Conservation (phyloP, 495 filamentous ascomycete genomes). For the Pyrenula massariospora region DNA sequence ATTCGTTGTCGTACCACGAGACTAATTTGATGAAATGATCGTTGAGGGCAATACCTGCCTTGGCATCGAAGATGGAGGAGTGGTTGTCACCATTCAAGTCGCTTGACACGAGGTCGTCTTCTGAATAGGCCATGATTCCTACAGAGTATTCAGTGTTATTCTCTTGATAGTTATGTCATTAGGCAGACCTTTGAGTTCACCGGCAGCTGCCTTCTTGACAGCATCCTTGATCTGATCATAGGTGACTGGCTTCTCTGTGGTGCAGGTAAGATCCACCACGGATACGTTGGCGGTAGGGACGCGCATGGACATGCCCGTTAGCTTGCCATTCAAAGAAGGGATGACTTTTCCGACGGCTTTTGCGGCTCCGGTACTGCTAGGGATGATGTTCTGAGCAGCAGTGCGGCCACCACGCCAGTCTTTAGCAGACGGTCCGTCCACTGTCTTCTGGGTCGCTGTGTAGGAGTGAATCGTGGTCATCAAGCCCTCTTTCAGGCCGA, state of each 20-base stretch:
- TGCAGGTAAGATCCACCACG: conserved; percentile 93
- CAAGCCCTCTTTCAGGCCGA: conserved; percentile 91
- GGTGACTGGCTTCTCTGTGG: conserved; percentile 75
- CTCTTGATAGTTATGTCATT: background rate
- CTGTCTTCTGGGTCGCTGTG: conserved; percentile 99
- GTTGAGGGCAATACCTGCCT: conserved; percentile 98
- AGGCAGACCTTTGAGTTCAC: conserved; percentile 69
- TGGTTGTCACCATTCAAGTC: conserved; percentile 83
- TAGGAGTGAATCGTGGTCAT: conserved; percentile 99
- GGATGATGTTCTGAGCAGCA: conserved; percentile 99
- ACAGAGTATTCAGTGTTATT: conserved; percentile 19
- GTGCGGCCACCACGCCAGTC: conserved; percentile 99
- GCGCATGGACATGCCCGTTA: conserved; percentile 99
- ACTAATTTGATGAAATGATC: conserved; percentile 97
- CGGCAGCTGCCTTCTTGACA: conserved; percentile 81
- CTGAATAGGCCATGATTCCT: conserved; percentile 89
- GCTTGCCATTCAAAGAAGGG: conserved; percentile 93
- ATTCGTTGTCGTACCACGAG: conserved; percentile 95
- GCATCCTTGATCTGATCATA: conserved; percentile 92
- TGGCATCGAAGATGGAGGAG: conserved; percentile 98
- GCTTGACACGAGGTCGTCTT: conserved; percentile 91
- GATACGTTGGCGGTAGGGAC: conserved; percentile 98
- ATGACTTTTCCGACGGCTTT: conserved; percentile 99
- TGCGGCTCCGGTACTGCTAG: conserved; percentile 96
- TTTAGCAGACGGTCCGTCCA: conserved; percentile 94